These are phyloP conservation scores for Penicillium maclennaniae DNA, from an alignment of 495 filamentous ascomycete species.

Conservation along the genomic window DNA sequence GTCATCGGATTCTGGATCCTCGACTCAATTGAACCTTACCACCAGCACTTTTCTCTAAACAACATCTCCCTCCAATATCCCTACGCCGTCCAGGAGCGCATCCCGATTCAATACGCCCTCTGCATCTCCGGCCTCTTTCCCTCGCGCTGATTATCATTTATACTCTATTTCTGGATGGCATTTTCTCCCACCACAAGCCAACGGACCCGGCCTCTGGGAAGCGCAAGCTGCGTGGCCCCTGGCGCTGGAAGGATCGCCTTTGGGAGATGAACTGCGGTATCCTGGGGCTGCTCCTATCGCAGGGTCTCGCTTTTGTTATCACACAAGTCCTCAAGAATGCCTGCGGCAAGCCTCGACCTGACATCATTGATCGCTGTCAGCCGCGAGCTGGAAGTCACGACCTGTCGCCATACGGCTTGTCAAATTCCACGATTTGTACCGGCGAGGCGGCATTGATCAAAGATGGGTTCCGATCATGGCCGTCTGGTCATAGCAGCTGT, in stretches of 20 bases:
- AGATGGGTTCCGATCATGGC: constrained; percentile 85
- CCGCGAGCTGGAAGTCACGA: constrained; percentile 42
- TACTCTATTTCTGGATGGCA: constrained; percentile 67
- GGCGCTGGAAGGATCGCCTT: constrained; percentile 61
- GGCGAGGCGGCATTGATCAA: constrained; percentile 61
- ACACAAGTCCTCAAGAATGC: constrained; percentile 83
- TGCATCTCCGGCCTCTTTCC: constrained; percentile 57
- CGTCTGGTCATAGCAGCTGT: constrained; percentile 64
- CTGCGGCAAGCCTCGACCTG: constrained; percentile 80
- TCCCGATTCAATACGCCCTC: constrained; percentile 56
- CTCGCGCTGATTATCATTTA: constrained; percentile 65
- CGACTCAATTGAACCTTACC: constrained; percentile 52
- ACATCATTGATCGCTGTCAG: constrained; percentile 68
- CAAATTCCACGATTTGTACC: constrained; percentile 65
- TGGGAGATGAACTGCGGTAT: constrained; percentile 85
- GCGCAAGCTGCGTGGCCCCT: constrained; percentile 59
- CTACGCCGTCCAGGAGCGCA: constrained; percentile 68
- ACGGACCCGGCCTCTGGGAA: constrained; percentile 33
- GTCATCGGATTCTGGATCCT: constrained; percentile 52
- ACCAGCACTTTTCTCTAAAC: constrained; percentile 56
- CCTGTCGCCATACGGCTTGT: constrained; percentile 48
- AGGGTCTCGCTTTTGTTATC: constrained; percentile 67
- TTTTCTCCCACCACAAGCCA: constrained; percentile 61
- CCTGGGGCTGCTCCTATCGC: constrained; percentile 65
- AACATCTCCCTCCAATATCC: constrained; percentile 68